Evolutionary conservation across 208 protist genomes (phyloP), one percentile per base, ranked within the genome.

Genomic region (Trypanosoma theileri): DNA sequence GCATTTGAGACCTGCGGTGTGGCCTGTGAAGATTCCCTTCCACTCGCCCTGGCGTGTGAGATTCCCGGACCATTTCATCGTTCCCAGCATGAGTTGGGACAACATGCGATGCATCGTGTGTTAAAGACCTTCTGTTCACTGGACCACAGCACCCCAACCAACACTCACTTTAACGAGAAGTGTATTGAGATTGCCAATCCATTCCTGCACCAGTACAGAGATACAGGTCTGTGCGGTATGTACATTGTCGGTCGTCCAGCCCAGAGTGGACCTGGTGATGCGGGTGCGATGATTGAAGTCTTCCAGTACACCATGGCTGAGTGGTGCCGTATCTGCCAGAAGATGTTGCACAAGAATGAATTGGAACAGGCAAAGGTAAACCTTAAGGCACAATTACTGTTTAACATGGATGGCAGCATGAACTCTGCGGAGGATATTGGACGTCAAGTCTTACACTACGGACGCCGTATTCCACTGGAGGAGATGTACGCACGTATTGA

Each of bases 401-500:
- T 92, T 70, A 91, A 91, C 77, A 91, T 93, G 86, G 92, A 97
- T 69, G 88, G 89, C 55, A 85, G 87, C 71, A 77, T 73, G 40
- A 94, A 95, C 79, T 84, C 89, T 41, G 88, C 86, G 48, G 79
- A 91, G 84, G 89, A 94, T 52, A 95, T 95, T 75, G 89, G 86
- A 14, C 79, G 77, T 54, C 89, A 97, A 77, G 80, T 97, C 59
- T 80, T 97, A 28, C 77, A 93, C 70, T 82, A 86, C 78, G 88
- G 88, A 52, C 81, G 89, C 58, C 85, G 88, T 59, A 85, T 94
- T 57, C 88, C 92, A 51, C 81, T 97, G 45, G 76, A 79, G 73
- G 89, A 97, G 81, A 93, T 94, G 87, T 97, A 92, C 83, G 86
- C 88, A 75, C 86, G 92, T 69, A 95, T 97, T 63, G 89, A 97